phyloP scores from a whole-genome alignment of 1,284 basidiomycete species.

The Trichosporon faecale region DNA sequence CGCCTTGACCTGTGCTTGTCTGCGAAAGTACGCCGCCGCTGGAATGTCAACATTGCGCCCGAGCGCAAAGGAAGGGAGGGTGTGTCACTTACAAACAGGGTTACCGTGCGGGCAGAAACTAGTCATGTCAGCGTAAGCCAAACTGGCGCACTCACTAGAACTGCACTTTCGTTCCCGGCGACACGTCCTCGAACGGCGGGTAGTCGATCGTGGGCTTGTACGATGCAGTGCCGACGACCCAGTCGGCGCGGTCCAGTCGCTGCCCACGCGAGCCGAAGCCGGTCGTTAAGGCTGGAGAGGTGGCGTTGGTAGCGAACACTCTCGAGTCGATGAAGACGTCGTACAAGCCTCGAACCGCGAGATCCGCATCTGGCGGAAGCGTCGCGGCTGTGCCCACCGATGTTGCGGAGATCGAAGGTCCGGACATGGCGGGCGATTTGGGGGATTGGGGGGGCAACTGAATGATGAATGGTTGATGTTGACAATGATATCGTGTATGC shows the following conservation, averaged over 20 bases:
- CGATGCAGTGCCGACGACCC: slow-evolving; percentile 19
- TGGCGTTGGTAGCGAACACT: neutral
- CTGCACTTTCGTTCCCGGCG: slow-evolving; percentile 4
- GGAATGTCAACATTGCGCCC: neutral
- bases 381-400: neutral
- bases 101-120: slow-evolving; percentile 23
- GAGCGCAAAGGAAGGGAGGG: too few species aligned
- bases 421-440: slow-evolving; percentile 5
- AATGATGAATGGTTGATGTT: slow-evolving; percentile 1
- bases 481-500: neutral
- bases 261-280: neutral
- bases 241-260: slow-evolving; percentile 7
- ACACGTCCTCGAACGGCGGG: slow-evolving; percentile 18
- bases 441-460: neutral
- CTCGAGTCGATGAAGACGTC: slow-evolving; percentile 7
- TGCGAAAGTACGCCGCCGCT: slow-evolving; percentile 25
- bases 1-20: slow-evolving; percentile 30
- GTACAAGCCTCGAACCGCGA: neutral
- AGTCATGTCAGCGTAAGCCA: neutral
- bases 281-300: neutral
- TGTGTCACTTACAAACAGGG: slow-evolving; percentile 12
- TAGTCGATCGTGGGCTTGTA: slow-evolving; percentile 20
- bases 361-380: neutral
- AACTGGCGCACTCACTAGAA: slow-evolving; percentile 16
- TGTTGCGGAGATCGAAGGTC: neutral